Conservation (phyloP, 1,284 basidiomycete species). For the Microbotryum silenes-acaulis region DNA sequence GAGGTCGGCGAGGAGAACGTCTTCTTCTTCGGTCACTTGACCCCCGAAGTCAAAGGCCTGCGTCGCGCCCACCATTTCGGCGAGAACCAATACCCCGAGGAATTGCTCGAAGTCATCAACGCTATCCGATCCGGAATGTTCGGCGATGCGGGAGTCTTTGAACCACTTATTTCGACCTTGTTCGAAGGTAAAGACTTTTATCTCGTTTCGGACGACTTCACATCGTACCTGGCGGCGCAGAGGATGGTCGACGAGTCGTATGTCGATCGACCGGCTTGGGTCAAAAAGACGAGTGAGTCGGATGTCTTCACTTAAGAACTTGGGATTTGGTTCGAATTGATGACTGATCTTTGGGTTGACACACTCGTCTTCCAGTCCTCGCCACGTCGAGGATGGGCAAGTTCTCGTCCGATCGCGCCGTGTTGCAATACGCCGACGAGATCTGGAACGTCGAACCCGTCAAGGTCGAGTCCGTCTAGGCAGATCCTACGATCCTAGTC, state of each 20-base stretch:
- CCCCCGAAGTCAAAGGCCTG: conserved; percentile 21
- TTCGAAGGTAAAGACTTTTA: conserved; percentile 40
- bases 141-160: conserved; percentile 29
- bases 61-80: conserved; percentile 26
- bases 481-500: too few relatives aligned
- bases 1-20: conserved; percentile 64
- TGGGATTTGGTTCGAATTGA: background rate
- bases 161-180: conserved; percentile 29
- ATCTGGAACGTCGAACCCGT: conserved; percentile 33
- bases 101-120: conserved; percentile 32
- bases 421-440: conserved; percentile 67
- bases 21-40: conserved; percentile 48
- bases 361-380: conserved; percentile 10
- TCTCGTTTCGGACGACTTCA: conserved; percentile 79
- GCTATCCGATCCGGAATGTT: conserved; percentile 32
- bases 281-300: conserved; percentile 75
- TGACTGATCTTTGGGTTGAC: conserved; percentile 31
- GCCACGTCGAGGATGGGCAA: conserved; percentile 61
- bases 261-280: conserved; percentile 64
- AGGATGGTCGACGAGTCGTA: conserved; percentile 79
- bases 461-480: conserved; percentile 4
- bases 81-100: conserved; percentile 18
- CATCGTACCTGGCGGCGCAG: conserved; percentile 77
- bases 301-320: too few relatives aligned
- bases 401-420: conserved; percentile 84